These are phyloP conservation scores for Amoebophrya sp. DNA, from an alignment of 169 alveolate genomes.

Conservation along the genomic window DNA sequence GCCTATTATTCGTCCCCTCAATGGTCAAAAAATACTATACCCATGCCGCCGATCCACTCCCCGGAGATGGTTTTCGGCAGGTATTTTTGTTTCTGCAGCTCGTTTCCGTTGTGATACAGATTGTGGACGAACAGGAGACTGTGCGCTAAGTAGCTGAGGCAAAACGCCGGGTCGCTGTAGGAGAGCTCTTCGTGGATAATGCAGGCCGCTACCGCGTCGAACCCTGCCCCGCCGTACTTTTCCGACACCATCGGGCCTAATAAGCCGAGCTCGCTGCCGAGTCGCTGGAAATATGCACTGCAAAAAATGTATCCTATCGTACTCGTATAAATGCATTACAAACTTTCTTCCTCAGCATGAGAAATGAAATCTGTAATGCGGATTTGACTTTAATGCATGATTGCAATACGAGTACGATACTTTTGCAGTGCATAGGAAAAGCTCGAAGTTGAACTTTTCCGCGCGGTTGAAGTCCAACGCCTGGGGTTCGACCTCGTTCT, in stretches of 20 bases:
- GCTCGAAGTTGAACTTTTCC: slow-evolving; percentile 6
- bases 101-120: slow-evolving; percentile 1
- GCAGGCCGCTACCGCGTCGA: slow-evolving; percentile 16
- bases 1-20: too few relatives aligned
- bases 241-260: neutral
- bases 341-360: too few relatives aligned
- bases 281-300: too few relatives aligned
- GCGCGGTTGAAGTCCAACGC: neutral
- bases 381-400: too few relatives aligned
- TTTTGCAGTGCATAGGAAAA: too few relatives aligned
- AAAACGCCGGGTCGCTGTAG: neutral
- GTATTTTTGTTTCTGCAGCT: neutral
- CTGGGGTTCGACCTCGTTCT: neutral
- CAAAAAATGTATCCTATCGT: too few relatives aligned
- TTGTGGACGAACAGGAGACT: slow-evolving; percentile 20
- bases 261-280: slow-evolving; percentile 3
- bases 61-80: slow-evolving; percentile 14
- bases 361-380: too few relatives aligned
- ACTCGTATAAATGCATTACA: too few relatives aligned
- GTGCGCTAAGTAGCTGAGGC: slow-evolving; percentile 24
- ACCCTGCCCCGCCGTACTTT: slow-evolving; percentile 14
- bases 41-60: slow-evolving; percentile 22
- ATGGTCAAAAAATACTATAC: too few relatives aligned
- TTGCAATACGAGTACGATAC: too few relatives aligned
- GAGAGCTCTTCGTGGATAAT: slow-evolving; percentile 29